Conservation (phyloP, 2,329 filamentous ascomycete species). For the Fusarium illudens region DNA sequence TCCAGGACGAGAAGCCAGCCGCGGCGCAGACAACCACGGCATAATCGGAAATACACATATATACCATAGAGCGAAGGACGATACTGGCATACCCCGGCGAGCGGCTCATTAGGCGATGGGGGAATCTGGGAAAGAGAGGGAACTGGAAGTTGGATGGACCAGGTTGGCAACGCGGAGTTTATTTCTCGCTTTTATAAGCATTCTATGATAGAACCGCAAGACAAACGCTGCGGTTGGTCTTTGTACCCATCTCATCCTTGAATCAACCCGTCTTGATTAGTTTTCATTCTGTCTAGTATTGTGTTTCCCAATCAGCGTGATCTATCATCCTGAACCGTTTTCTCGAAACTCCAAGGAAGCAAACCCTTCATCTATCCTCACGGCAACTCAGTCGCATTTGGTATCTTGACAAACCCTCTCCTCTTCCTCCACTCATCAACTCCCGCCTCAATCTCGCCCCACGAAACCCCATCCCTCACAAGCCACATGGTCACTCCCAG, state of each 20-base stretch:
- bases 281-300: neutral
- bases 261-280: constrained; percentile 7
- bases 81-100: constrained; percentile 27
- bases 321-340: neutral
- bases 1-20: constrained; percentile 37
- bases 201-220: constrained; percentile 14
- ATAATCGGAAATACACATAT: constrained; percentile 8
- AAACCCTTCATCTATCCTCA: neutral
- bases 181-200: constrained; percentile 11
- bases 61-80: constrained; percentile 17
- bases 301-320: neutral
- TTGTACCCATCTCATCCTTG: neutral
- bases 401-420: constrained; percentile 56
- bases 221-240: neutral
- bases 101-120: neutral
- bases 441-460: constrained; percentile 79
- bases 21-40: constrained; percentile 18
- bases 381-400: constrained; percentile 13
- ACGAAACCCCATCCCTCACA: constrained; percentile 80
- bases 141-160: neutral
- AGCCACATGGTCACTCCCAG: constrained; percentile 87
- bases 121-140: neutral
- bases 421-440: constrained; percentile 83
- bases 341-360: neutral
- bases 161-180: constrained; percentile 11